Evolutionary conservation across 169 alveolate genomes (phyloP).

Genomic region (Eimeria brunetti): DNA sequence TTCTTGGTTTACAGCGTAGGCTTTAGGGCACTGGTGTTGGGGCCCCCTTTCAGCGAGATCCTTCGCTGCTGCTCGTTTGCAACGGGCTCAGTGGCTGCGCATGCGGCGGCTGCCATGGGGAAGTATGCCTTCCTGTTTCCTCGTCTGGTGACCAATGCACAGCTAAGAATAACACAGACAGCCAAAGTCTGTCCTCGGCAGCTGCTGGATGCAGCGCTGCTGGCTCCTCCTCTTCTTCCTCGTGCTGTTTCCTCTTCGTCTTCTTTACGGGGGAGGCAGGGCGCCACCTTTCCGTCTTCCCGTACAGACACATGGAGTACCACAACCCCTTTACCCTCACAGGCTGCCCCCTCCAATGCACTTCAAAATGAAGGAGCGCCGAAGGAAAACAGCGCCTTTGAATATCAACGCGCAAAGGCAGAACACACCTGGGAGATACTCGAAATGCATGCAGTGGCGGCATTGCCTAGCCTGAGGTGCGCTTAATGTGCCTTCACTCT

Average conservation of each 20-base stretch:
- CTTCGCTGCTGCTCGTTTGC: not conserved
- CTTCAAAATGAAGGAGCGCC: not conserved
- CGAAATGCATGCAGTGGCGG: constrained; percentile 49
- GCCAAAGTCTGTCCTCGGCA: constrained; percentile 38
- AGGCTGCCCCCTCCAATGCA: too few relatives aligned
- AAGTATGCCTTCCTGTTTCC: constrained; percentile 11
- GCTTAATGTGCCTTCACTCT: not conserved
- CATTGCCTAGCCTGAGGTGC: constrained; percentile 46
- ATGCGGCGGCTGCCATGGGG: constrained; percentile 24
- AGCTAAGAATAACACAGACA: constrained; percentile 47
- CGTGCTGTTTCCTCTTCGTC: not conserved
- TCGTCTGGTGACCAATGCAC: constrained; percentile 50
- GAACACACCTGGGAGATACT: constrained; percentile 9
- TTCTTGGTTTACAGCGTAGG: not conserved
- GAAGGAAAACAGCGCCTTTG: not conserved
- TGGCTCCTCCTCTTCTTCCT: constrained; percentile 31
- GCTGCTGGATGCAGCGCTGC: constrained; percentile 57
- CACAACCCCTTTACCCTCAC: too few relatives aligned
- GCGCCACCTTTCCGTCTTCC: too few relatives aligned
- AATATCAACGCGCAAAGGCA: not conserved
- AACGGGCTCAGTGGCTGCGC: not conserved
- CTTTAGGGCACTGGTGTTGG: not conserved
- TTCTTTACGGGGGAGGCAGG: not conserved
- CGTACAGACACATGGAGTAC: not conserved
- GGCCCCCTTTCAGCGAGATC: not conserved